Evolutionary conservation across 371 early-diverging fungal species (phyloP), one percentile per base, ranked within the genome.

Genomic region (Rhizopus sp.): DNA sequence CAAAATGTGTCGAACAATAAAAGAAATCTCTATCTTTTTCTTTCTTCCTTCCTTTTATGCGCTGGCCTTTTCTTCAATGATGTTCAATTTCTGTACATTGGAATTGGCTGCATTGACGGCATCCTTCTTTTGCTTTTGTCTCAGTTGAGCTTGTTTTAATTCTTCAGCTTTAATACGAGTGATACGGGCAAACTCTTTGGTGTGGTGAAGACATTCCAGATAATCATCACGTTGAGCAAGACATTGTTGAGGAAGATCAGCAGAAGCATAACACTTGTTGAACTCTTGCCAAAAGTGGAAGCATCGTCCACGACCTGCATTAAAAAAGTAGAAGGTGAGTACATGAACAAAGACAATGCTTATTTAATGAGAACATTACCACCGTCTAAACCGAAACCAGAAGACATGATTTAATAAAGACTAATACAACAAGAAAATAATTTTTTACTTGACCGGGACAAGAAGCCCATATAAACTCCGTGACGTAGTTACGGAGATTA

Each of bases 271-370:
- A 78, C 92, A 92, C 71, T 92, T 90, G 79, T 84, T 81, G 72
- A 89, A 89, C 73, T 92, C 92, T 70, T 90, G 91, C 92, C 92
- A 92, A 68, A 85, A 84, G 55, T 87, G 82, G 73, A 88, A 89
- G 77, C 92, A 92, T 57, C 92, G 86, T 68, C 85, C 85, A 75
- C 88, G 89, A 72, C 90, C 90, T 88, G 58, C 9, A 52, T 8
- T 34, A 8, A 23, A 23, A 23, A 23, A 23, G 23, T 2, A 23
- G 2, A 23, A 31, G 16, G 17, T 53, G 32, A 33, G 9, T 53
- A 15, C 15, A 7, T 23, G 42, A 41, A 39, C 39, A 51, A 23
- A 23, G 45, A 32, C 8, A 29, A 23, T 10, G n/a, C 3, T 10
- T 29, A 51, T 5, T 4, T 7, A 38, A 52, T 34, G 32, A 34